A percentile compares a stretch with the other conserved stretches of the same genome.
These are phyloP conservation scores for Globisporangium spiculum DNA, from an alignment of 352 stramenopile species.

Conservation along the genomic window DNA sequence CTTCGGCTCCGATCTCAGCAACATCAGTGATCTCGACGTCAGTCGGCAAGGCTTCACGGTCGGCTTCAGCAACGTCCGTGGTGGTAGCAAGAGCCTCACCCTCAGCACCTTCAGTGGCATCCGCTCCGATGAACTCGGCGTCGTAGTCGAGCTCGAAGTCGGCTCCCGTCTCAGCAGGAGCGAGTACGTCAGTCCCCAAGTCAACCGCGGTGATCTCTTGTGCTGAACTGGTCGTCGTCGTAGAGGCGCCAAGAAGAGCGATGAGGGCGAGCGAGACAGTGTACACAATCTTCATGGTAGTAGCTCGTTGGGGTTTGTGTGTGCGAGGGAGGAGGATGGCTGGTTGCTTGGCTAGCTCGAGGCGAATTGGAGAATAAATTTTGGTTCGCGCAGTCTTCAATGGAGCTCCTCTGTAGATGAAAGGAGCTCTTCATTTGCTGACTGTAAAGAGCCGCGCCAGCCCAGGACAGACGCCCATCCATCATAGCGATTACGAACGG, in stretches of 20 bases:
- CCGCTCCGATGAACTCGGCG: conserved; percentile 1
- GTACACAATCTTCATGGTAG: conserved; percentile 10
- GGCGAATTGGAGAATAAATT: not conserved
- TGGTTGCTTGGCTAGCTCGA: not conserved
- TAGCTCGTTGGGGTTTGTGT: not conserved
- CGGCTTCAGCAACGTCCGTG: not conserved
- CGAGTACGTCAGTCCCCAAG: not conserved
- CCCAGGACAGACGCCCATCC: not conserved
- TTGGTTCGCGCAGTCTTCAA: not conserved
- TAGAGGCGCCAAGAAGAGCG: conserved; percentile 6
- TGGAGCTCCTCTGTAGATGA: not conserved
- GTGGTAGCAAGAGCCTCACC: not conserved
- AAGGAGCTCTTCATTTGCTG: not conserved
- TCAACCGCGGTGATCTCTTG: conserved; percentile 4
- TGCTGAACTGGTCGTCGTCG: not conserved
- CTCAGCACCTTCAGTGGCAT: not conserved
- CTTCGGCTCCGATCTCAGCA: not conserved
- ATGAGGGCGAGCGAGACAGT: conserved; percentile 9
- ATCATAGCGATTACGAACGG: not conserved
- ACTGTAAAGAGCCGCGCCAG: not conserved
- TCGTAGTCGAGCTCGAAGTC: conserved; percentile 1
- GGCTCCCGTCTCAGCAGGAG: not conserved
- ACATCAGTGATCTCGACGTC: not conserved
- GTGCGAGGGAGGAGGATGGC: not conserved
- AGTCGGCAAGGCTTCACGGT: not conserved